Evolutionary conservation across 768 basidiomycete species (phyloP).

Genomic region (Wakefieldia striispora): DNA sequence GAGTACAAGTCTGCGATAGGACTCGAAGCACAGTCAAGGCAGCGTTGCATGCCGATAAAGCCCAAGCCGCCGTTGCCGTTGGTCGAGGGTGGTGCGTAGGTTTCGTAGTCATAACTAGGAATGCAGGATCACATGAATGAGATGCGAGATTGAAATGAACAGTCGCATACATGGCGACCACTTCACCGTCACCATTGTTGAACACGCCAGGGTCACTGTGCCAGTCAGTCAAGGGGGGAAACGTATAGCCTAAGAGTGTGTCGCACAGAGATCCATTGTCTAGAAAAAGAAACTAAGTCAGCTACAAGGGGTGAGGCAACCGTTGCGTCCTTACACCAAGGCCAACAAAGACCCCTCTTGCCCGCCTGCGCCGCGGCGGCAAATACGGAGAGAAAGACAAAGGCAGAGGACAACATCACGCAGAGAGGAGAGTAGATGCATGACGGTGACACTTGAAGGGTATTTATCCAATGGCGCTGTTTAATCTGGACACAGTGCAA

Average conservation of each 20-base stretch:
- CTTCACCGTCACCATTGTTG: constrained; percentile 34
- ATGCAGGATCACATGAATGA: not conserved
- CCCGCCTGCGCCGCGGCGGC: constrained; percentile 28
- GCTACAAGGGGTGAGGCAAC: not conserved
- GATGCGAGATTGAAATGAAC: not conserved
- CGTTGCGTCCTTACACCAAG: constrained; percentile 27
- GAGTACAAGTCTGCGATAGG: constrained; percentile 31
- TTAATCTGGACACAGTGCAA: not conserved
- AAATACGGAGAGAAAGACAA: constrained; percentile 21
- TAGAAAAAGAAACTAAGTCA: constrained; percentile 8
- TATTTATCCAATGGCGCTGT: constrained; percentile 12
- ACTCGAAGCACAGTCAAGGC: constrained; percentile 36
- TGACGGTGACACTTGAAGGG: no score
- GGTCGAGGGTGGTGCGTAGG: constrained; percentile 32
- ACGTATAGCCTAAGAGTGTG: not conserved
- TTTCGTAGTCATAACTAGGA: constrained; percentile 38
- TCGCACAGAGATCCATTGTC: constrained; percentile 32
- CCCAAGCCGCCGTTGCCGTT: constrained; percentile 37
- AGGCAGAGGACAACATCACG: constrained; percentile 18
- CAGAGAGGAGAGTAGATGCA: not conserved
- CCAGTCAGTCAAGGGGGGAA: not conserved
- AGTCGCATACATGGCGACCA: constrained; percentile 31
- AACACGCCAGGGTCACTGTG: constrained; percentile 29
- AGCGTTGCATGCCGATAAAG: constrained; percentile 41
- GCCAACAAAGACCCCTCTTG: constrained; percentile 38